Evolutionary conservation across 371 early-diverging fungal genomes (phyloP).

Genomic region (Haplosporangium sp.): DNA sequence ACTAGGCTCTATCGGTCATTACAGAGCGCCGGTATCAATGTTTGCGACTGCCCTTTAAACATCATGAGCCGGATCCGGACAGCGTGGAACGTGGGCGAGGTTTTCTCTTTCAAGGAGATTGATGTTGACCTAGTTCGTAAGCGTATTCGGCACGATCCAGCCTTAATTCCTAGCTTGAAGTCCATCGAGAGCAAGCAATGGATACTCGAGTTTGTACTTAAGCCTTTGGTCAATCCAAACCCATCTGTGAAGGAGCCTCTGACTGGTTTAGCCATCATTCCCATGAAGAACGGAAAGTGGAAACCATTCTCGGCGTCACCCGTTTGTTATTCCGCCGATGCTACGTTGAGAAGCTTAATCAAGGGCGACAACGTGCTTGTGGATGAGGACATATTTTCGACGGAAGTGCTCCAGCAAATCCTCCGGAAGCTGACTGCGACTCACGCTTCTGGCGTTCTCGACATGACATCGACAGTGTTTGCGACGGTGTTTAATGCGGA

Average conservation of each 20-base stretch:
- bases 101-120: not conserved
- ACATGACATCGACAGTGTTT: not conserved
- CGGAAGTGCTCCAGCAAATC: not conserved
- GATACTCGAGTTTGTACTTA: constrained; percentile 20
- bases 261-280: constrained; percentile 5
- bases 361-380: constrained; percentile 6
- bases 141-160: constrained; percentile 1
- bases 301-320: not conserved
- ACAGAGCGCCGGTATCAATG: not conserved
- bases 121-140: constrained; percentile 13
- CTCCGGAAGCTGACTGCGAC: not conserved
- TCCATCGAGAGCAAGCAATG: not conserved
- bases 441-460: not conserved
- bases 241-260: not conserved
- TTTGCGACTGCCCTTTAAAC: not conserved
- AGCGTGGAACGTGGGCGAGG: not conserved
- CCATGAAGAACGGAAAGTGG: constrained; percentile 24
- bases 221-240: not conserved
- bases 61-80: not conserved
- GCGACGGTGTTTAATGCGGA: not conserved
- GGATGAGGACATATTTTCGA: constrained; percentile 4
- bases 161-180: constrained; percentile 9
- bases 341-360: constrained; percentile 1
- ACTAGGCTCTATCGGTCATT: not conserved
- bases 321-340: not conserved